Conservation (phyloP, 371 early-diverging fungal genomes). For the Nosema muscidifuracis region DNA sequence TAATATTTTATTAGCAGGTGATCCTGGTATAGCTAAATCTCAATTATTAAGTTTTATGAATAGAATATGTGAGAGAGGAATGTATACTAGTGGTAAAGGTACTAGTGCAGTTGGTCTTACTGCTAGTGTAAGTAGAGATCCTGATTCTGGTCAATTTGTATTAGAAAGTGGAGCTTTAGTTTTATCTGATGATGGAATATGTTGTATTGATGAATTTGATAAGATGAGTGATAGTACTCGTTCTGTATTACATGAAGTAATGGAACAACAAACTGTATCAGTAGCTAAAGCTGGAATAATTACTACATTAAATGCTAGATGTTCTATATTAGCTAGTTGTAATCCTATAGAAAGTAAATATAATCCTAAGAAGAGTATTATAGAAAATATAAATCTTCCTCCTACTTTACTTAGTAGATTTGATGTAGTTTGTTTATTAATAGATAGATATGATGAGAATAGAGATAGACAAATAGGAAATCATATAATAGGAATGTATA, state of each 20-base stretch:
- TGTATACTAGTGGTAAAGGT: slow-evolving; percentile 97
- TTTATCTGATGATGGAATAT: slow-evolving; percentile 62
- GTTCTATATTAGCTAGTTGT: slow-evolving; percentile 63
- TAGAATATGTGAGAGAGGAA: slow-evolving; percentile 85
- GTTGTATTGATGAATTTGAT: slow-evolving; percentile 63
- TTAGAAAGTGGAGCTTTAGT: slow-evolving; percentile 65
- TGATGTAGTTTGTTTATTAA: slow-evolving; percentile 62
- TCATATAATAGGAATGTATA: slow-evolving; percentile 57
- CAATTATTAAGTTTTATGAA: slow-evolving; percentile 68
- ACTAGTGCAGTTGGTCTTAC: slow-evolving; percentile 96
- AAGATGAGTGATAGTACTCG: slow-evolving; percentile 65
- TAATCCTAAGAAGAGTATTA: slow-evolving; percentile 61
- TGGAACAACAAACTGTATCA: slow-evolving; percentile 64
- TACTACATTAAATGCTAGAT: slow-evolving; percentile 64
- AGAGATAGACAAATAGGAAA: slow-evolving; percentile 59
- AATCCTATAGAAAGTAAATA: slow-evolving; percentile 64
- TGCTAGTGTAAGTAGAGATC: slow-evolving; percentile 91
- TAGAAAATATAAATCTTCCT: slow-evolving; percentile 64
- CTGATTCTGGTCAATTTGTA: slow-evolving; percentile 86
- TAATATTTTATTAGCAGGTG: slow-evolving; percentile 63
- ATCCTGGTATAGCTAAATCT: slow-evolving; percentile 63
- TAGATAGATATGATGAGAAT: slow-evolving; percentile 60
- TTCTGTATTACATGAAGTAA: slow-evolving; percentile 63
- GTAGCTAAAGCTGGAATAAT: slow-evolving; percentile 65
- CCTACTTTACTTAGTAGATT: slow-evolving; percentile 63